Evolutionary conservation across 345 rosid species (phyloP), one percentile per base, ranked within the genome.

Genomic region (Heritiera littoralis): DNA sequence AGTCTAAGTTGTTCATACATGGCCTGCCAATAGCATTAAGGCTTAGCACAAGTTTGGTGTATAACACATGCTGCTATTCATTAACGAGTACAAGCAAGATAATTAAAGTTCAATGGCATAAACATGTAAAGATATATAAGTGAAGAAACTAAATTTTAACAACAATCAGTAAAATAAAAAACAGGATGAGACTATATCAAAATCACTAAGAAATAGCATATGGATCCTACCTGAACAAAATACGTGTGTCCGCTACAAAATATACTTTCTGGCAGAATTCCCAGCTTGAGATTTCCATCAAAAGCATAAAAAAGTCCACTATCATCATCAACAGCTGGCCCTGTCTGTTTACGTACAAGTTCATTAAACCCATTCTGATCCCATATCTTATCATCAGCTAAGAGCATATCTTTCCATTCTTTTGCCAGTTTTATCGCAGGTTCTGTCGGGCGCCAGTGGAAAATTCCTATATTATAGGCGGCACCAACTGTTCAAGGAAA

Each of bases 341-440:
- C 99, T 81, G 92, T 72, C 90, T 94, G 95, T 81, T 79, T 92
- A 73, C 88, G 90, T 65, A 96, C 89, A 60, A 94, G 85, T 40
- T 92, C 92, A 78, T 96, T 96, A 85, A 96, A 96, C 46, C 99
- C 99, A 84, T 92, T 92, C 78, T 96, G 99, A 90, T 96, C 99
- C 99, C 99, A 96, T 76, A 94, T 93, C 83, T 87, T 89, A 72
- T 94, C 99, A 75, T 96, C 95, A 5, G 98, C 92, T 56, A 96
- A 75, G 84, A 96, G 95, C 87, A 87, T 85, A 3, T 90, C 93
- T 87, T 94, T 94, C 99, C 99, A 96, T 81, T 96, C 98, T 83
- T 88, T 91, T 32, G 95, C 99, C 85, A 96, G 79, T 80, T 89
- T 92, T 76, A 88, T 91, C 17, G 98, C 88, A 28, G 95, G 58